Evolutionary conservation across 345 rosid genomes (phyloP).

Genomic region (Populus euphratica): DNA sequence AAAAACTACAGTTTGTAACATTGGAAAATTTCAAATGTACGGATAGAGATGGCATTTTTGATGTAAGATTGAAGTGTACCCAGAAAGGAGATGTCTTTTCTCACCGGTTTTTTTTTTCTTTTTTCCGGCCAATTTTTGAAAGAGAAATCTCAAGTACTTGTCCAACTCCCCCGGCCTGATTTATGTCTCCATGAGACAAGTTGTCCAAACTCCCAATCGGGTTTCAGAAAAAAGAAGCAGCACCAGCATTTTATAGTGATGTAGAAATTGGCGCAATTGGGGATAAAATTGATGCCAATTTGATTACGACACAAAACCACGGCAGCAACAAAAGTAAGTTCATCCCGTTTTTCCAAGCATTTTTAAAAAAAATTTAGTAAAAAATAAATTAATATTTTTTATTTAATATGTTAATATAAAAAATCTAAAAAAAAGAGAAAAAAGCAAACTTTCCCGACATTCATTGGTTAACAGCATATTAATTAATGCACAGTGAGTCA

Average conservation of each 20-base stretch:
- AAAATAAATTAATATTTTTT: too few relatives aligned
- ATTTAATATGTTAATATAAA: too few relatives aligned
- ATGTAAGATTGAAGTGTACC: neutral
- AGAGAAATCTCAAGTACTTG: neutral
- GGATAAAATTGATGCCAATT: neutral
- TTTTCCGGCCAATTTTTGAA: too few relatives aligned
- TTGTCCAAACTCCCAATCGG: neutral
- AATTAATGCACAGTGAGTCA: too few relatives aligned
- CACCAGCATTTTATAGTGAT: neutral
- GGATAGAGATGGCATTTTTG: neutral
- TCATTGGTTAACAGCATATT: too few relatives aligned
- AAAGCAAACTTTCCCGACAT: too few relatives aligned
- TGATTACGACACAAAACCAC: neutral
- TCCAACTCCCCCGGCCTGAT: neutral
- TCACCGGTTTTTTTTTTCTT: neutral
- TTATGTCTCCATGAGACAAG: neutral
- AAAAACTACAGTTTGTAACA: too few relatives aligned
- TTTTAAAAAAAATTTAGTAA: too few relatives aligned
- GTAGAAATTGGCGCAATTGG: neutral
- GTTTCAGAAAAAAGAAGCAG: neutral
- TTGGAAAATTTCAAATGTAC: too few relatives aligned
- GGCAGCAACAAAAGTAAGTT: neutral
- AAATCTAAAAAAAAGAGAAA: too few relatives aligned
- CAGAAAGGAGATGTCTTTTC: neutral
- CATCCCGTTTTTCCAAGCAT: too few relatives aligned